Evolutionary conservation across 2,329 filamentous ascomycete genomes (phyloP), one percentile per base, ranked within the genome.

Genomic region (Pestalotiopsis sp.): DNA sequence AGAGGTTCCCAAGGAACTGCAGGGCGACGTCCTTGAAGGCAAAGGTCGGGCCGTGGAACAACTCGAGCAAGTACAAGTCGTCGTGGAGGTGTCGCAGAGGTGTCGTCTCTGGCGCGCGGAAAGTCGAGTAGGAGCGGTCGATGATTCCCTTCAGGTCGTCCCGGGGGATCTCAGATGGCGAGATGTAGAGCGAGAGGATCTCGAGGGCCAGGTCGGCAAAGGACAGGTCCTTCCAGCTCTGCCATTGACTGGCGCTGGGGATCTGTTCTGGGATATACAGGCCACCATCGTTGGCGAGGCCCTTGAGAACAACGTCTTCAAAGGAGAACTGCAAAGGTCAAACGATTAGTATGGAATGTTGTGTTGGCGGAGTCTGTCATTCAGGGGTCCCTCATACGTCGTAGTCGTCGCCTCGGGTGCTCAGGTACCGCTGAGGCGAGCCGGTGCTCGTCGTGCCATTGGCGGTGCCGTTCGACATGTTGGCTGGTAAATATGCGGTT

Each of bases 41-140:
- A 79, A 94, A 98, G 0, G 92, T 98, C 4, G 95, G 96, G 1
- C 96, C 96, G 79, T 98, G 95, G 86, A 98, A 99, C 58, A 99
- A 88, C 81, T 99, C 96, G 41, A 99, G 88, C 67, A 98, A 85
- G 78, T 97, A 90, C 57, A 98, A 85, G 78, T 95, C 92, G 75
- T 88, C 84, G 76, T 95, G 88, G 66, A 98, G 85, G n/a, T 92
- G 89, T 58, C 93, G 87, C 31, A 96, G 82, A 0, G 96, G 96
- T 0, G 93, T 94, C 57, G 93, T 90, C 67, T 97, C 90, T 57
- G 90, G 82, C 41, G 89, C 86, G 73, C 95, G 92, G 85, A 99
- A 99, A 9, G 94, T 97, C 23, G 92, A 89, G 80, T 99, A 99
- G 76, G 92, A 96, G 74, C 90, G 89, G 73, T 90, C 84, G 79